Evolutionary conservation across 2,329 filamentous ascomycete genomes (phyloP), one percentile per base, ranked within the genome.

Genomic region (Alternaria sp.): DNA sequence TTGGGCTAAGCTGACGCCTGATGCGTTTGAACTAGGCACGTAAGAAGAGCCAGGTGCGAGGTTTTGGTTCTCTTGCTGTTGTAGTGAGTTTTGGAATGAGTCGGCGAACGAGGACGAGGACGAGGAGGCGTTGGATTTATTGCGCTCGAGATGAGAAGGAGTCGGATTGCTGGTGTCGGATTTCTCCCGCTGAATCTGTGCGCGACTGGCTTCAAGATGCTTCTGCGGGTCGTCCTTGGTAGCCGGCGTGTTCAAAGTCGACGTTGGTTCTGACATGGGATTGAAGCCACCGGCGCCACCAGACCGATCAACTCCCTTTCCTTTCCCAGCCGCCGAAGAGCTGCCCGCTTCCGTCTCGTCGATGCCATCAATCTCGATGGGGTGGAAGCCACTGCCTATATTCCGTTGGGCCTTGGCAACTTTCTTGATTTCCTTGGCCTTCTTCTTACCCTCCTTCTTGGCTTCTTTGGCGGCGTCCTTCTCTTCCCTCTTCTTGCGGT

Each of bases 111-210:
- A 97, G 0, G 93, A 96, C 9, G 90, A 89, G 0, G 91, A 87
- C 0, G 93, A 97, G 0, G 94, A 97, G 1, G 93, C 91, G 70
- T 91, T 97, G 66, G 93, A 97, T 80, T 96, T 89, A 70, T 96
- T 91, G 23, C 93, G 88, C 17, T 67, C 59, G 25, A 67, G 64
- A 55, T 78, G 74, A 65, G 85, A 83, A 3, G 83, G 83, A 4
- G 85, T 77, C 2, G 84, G 77, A 25, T 79, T 73, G 5, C 81
- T 78, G 0, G 82, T 75, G 12, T 76, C 69, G 6, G 80, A 73
- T 17, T 67, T 61, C 21, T 75, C 69, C 66, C 67, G 73, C 61
- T 79, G 81, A 7, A 83, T 80, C 61, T 79, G 79, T 17, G 81
- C 81, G 43, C 83, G 78, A 13, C 81, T 82, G 17, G 79, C 77